Conservation (phyloP, 768 basidiomycete genomes). For the Tephrocybe rancida region DNA sequence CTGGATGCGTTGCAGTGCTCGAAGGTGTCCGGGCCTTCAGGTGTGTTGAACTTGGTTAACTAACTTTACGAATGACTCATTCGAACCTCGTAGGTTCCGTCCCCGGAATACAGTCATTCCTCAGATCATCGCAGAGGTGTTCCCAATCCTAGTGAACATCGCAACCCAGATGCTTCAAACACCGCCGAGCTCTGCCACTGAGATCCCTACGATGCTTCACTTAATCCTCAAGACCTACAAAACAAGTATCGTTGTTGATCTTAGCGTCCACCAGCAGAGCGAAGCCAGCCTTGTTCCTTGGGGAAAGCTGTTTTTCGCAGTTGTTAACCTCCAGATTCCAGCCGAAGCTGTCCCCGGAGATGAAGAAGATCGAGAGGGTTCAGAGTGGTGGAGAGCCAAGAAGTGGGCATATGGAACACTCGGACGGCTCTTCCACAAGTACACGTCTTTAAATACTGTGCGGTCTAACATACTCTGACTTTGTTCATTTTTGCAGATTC, state of each 20-base stretch:
- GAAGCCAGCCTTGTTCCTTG: constrained; percentile 81
- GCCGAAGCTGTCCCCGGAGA: constrained; percentile 66
- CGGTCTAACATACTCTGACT: not conserved
- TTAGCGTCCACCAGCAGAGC: constrained; percentile 75
- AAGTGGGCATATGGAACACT: constrained; percentile 91
- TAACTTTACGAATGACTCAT: not conserved
- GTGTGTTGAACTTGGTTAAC: constrained; percentile 38
- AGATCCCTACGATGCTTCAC: constrained; percentile 83
- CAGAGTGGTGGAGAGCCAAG: constrained; percentile 91
- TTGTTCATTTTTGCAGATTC: constrained; percentile 45
- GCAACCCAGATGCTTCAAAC: constrained; percentile 68
- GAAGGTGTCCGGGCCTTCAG: constrained; percentile 81
- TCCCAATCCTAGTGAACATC: constrained; percentile 78
- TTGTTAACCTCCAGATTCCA: constrained; percentile 75
- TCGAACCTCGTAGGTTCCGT: constrained; percentile 55
- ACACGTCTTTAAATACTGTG: not conserved
- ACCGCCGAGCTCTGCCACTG: constrained; percentile 63
- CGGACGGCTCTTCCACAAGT: constrained; percentile 79
- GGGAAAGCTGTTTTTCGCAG: constrained; percentile 80
- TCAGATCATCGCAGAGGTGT: constrained; percentile 58
- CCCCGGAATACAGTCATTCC: constrained; percentile 63
- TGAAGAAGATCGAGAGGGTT: constrained; percentile 74
- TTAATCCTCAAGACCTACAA: constrained; percentile 88
- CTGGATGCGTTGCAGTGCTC: constrained; percentile 76
- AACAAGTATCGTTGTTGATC: constrained; percentile 73